A percentile compares a stretch with the other conserved stretches of the same genome.
Evolutionary conservation across 768 basidiomycete genomes (phyloP).

Genomic region (Tephrocybe sp.): DNA sequence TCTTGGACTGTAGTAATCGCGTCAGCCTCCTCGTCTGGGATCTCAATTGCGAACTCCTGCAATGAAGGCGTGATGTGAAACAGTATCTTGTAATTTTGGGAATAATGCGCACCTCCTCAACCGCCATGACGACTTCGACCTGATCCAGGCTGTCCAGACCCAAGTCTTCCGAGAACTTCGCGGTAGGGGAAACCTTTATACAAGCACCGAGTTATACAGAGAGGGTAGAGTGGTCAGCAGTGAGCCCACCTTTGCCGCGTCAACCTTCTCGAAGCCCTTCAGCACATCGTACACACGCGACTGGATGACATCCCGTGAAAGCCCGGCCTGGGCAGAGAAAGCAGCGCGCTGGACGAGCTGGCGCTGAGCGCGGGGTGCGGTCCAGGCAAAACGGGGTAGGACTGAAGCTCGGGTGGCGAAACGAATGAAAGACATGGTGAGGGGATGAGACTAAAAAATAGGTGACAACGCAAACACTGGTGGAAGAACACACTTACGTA

Average conservation of each 20-base stretch:
- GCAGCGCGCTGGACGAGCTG: slow-evolving; percentile 43
- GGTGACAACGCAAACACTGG: neutral
- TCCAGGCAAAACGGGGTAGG: slow-evolving; percentile 42
- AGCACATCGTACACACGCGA: slow-evolving; percentile 79
- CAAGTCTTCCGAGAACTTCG: slow-evolving; percentile 75
- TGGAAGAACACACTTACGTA: no score
- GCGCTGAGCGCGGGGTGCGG: slow-evolving; percentile 31
- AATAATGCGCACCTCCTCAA: slow-evolving; percentile 72
- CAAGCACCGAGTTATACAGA: neutral
- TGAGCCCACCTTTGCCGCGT: slow-evolving; percentile 60
- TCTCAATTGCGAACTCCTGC: slow-evolving; percentile 96
- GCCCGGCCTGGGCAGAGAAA: slow-evolving; percentile 67
- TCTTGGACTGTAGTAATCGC: slow-evolving; percentile 89
- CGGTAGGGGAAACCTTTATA: slow-evolving; percentile 25
- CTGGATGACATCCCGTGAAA: slow-evolving; percentile 69
- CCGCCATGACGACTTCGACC: slow-evolving; percentile 98
- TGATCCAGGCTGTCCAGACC: slow-evolving; percentile 95
- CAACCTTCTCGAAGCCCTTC: slow-evolving; percentile 88
- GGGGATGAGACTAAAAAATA: slow-evolving; percentile 3
- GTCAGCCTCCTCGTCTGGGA: slow-evolving; percentile 96
- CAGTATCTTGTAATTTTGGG: neutral
- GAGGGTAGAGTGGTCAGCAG: neutral
- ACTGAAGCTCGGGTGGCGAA: slow-evolving; percentile 44
- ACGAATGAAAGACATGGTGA: slow-evolving; percentile 56
- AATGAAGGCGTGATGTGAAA: slow-evolving; percentile 7